Evolutionary conservation across 164 flowering plant genomes (phyloP), one percentile per base, ranked within the genome.

Genomic region (Vitis rupestris): DNA sequence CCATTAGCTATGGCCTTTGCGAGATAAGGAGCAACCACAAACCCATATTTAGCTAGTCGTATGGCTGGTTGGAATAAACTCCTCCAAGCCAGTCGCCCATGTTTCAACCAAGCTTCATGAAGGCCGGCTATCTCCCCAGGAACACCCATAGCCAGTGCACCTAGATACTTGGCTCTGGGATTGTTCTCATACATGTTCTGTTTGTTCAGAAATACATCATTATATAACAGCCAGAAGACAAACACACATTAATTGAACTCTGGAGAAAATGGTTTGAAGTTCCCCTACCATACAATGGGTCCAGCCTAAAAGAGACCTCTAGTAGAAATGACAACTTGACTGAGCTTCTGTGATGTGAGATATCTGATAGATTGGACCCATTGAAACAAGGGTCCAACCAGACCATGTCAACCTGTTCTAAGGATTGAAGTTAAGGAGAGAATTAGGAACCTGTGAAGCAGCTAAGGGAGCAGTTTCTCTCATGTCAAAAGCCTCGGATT

Each of bases 51-150:
- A 9, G 99, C 98, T 3, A 96, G 91, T 64, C 70, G 67, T 68
- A 93, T 89, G 31, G 99, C 85, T 0, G 97, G 97, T 66, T 79
- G 74, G 70, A 92, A 87, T 50, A 96, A 74, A 10, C 81, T 70
- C 64, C n/a, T 80, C 99, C 99, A 96, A 10, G 92, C 73, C 67
- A 93, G 70, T 10, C 90, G 85, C 13, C 99, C 99, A 60, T 93
- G 70, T 74, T 68, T 79, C 65, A 56, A 47, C 99, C 99, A 96
- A 17, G 97, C 94, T 72, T 78, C 76, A 56, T 93, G 81, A 61
- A 96, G 92, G 29, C 99, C 98, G 5, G 98, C 98, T 67, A 93
- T 59, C 82, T 96, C 98, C 2, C 99, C 97, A 8, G 99, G 99
- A 47, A 92, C 93, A 14, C 92, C 99, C 72, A 85, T 80, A 4